Percentiles rank a stretch among this genome's conserved stretches.
phyloP scores from a whole-genome alignment of 805 yeast species.

The Blastobotrys attinorum region DNA sequence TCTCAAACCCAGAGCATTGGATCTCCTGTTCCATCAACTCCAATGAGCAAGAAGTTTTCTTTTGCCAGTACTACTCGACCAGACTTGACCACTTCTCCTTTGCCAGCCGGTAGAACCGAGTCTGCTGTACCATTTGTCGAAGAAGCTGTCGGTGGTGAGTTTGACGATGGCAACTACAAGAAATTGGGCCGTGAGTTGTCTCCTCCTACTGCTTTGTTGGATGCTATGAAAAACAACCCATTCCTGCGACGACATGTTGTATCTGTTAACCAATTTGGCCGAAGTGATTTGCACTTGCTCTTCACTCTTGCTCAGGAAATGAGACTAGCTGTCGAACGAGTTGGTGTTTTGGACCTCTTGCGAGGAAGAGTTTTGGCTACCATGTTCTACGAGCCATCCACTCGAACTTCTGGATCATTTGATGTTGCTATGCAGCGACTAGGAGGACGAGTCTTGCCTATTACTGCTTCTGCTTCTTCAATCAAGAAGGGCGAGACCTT shows the following conservation, averaged over 20 bases:
- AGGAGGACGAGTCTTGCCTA: conserved; percentile 94
- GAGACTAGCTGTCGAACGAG: conserved; percentile 94
- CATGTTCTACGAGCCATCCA: conserved; percentile 96
- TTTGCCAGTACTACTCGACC: neutral
- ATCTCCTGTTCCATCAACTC: conserved; percentile 4
- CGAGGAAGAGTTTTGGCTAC: conserved; percentile 89
- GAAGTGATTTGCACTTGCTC: conserved; percentile 84
- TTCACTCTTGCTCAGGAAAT: conserved; percentile 97
- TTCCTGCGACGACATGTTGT: conserved; percentile 82
- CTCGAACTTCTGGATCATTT: conserved; percentile 93
- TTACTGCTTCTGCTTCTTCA: conserved; percentile 80
- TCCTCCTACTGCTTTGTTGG: conserved; percentile 64
- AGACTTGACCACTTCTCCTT: conserved; percentile 22
- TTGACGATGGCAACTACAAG: neutral
- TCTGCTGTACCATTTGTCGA: conserved; percentile 20
- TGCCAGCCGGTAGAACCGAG: conserved; percentile 7
- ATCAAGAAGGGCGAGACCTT: conserved; percentile 97
- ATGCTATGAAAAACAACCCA: conserved; percentile 80
- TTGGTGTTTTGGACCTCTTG: conserved; percentile 85
- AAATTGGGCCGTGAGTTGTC: conserved; percentile 22
- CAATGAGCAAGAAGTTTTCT: conserved; percentile 11
- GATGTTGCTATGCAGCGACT: conserved; percentile 99
- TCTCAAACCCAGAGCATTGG: neutral
- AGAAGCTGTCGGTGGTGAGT: conserved; percentile 25
- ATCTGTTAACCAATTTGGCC: conserved; percentile 79